phyloP scores from a whole-genome alignment of 2,329 filamentous ascomycete species.

The Coleophoma cylindrospora region DNA sequence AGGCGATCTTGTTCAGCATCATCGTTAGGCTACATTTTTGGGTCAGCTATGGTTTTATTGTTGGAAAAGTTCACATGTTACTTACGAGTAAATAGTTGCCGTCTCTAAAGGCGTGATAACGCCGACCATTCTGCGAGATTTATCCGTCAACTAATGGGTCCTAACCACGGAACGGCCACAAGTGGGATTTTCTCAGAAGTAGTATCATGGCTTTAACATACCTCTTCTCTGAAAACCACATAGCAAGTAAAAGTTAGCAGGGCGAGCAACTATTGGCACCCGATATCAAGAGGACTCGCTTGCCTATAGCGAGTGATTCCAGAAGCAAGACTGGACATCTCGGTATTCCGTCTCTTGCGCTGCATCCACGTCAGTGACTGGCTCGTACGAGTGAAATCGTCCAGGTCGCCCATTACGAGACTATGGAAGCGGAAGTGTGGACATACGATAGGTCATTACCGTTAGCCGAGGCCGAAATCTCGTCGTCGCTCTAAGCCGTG shows the following conservation, averaged over 20 bases:
- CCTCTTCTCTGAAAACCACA: conserved; percentile 6
- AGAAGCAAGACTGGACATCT: neutral
- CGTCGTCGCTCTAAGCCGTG: too few relatives aligned
- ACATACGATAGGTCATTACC: neutral
- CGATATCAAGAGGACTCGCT: neutral
- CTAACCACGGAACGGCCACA: neutral
- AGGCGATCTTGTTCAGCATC: conserved; percentile 22
- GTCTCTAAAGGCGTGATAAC: conserved; percentile 17
- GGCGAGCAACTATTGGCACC: too few relatives aligned
- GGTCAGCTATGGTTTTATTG: neutral
- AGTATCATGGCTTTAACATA: neutral
- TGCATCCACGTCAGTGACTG: neutral
- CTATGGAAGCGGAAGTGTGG: too few relatives aligned
- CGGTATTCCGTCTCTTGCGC: neutral
- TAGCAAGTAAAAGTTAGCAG: neutral
- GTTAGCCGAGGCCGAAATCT: neutral
- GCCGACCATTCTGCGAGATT: conserved; percentile 11
- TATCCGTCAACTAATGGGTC: neutral
- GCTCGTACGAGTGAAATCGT: neutral
- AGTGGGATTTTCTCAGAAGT: neutral
- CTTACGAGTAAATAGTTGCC: conserved; percentile 16
- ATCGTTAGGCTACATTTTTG: conserved; percentile 13
- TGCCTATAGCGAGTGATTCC: neutral
- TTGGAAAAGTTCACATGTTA: neutral
- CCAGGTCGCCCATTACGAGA: neutral